These are phyloP conservation scores for Mycena polygramma DNA, from an alignment of 768 basidiomycete species.

Conservation along the genomic window DNA sequence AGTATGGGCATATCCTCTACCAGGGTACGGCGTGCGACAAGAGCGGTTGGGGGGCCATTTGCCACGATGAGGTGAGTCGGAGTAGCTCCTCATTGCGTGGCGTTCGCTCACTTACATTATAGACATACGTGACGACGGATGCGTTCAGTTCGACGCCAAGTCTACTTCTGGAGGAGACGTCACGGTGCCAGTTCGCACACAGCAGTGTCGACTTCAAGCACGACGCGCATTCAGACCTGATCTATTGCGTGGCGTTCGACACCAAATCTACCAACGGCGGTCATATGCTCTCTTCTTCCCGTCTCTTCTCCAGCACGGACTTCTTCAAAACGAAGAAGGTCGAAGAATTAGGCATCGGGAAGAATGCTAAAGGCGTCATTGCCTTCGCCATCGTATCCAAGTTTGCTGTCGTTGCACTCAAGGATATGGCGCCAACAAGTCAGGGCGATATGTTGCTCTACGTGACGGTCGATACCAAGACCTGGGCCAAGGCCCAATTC, in stretches of 20 bases:
- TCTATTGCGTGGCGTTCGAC: slow-evolving; percentile 94
- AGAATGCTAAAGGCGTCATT: slow-evolving; percentile 88
- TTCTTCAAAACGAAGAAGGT: slow-evolving; percentile 81
- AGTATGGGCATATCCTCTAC: slow-evolving; percentile 82
- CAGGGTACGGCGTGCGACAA: slow-evolving; percentile 78
- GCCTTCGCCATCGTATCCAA: slow-evolving; percentile 95
- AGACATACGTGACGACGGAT: slow-evolving; percentile 93
- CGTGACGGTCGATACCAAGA: slow-evolving; percentile 84
- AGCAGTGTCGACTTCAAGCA: slow-evolving; percentile 87
- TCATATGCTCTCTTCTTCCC: slow-evolving; percentile 68
- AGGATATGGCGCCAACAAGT: slow-evolving; percentile 68
- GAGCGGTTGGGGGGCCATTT: slow-evolving; percentile 66
- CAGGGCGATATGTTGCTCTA: slow-evolving; percentile 87
- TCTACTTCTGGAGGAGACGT: slow-evolving; percentile 76
- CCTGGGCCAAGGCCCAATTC: slow-evolving; percentile 92
- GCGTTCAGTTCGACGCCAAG: slow-evolving; percentile 76
- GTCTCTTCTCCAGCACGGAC: slow-evolving; percentile 87
- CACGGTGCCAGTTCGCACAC: slow-evolving; percentile 91
- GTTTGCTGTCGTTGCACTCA: slow-evolving; percentile 91
- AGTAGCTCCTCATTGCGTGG: background rate
- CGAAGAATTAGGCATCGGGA: slow-evolving; percentile 90
- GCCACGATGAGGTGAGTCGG: slow-evolving; percentile 78
- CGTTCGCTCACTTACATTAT: slow-evolving; percentile 31
- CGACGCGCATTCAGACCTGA: slow-evolving; percentile 76
- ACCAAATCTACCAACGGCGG: slow-evolving; percentile 61